These are phyloP conservation scores for Pichia sp. DNA, from an alignment of 1,139 yeast species.

Conservation along the genomic window DNA sequence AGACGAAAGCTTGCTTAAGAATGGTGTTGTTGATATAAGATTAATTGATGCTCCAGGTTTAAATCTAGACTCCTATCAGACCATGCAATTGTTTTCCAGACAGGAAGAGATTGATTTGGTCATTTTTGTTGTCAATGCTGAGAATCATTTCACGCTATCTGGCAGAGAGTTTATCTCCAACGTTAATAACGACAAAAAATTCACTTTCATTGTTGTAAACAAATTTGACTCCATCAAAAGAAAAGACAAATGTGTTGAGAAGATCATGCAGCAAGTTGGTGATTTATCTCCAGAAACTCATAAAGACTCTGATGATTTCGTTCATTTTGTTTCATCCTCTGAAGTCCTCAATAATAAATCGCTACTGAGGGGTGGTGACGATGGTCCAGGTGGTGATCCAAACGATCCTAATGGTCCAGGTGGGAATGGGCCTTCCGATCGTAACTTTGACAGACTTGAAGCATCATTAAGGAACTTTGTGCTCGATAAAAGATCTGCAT, in stretches of 20 bases:
- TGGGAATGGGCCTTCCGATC: conserved; percentile 35
- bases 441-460: conserved; percentile 81
- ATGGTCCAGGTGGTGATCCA: conserved; percentile 33
- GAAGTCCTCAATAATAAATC: conserved; percentile 35
- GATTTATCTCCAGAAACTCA: conserved; percentile 85
- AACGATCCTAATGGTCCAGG: conserved; percentile 33
- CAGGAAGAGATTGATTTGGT: conserved; percentile 97
- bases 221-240: conserved; percentile 81
- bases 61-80: conserved; percentile 88
- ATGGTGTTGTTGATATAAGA: conserved; percentile 89
- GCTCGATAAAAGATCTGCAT: conserved; percentile 80
- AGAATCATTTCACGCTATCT: conserved; percentile 88
- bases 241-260: conserved; percentile 68
- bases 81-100: conserved; percentile 91
- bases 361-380: conserved; percentile 17
- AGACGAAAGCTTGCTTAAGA: conserved; percentile 69
- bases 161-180: conserved; percentile 91
- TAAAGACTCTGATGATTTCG: conserved; percentile 81
- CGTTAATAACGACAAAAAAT: conserved; percentile 87
- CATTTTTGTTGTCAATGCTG: conserved; percentile 93
- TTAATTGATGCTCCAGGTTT: conserved; percentile 97
- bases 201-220: conserved; percentile 91
- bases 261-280: conserved; percentile 84
- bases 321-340: conserved; percentile 84
- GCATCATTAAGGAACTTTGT: conserved; percentile 81